Evolutionary conservation across 1,284 basidiomycete species (phyloP), one percentile per base, ranked within the genome.

Genomic region (Ganoderma sinense): DNA sequence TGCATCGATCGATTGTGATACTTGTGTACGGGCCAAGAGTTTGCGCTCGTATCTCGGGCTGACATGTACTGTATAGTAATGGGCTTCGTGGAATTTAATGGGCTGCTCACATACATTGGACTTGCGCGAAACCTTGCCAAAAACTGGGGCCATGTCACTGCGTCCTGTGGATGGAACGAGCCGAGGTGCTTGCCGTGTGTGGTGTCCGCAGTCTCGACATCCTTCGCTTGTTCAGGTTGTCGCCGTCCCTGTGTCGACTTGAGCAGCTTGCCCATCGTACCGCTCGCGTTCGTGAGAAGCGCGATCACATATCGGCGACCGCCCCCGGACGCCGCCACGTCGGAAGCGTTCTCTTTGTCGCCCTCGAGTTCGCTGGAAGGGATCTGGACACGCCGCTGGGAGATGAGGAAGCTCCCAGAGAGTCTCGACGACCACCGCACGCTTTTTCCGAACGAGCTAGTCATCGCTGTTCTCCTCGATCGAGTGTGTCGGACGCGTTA

Each of bases 361-460:
- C 64, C 66, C 59, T 71, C 73, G 29, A 58, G 68, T 23, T 70
- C 73, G 23, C 53, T 61, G 3, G 65, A 13, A 2, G 69, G 62
- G 23, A 69, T 69, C 69, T 74, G 71, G 1, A 70, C 73, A 56
- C 77, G n/a, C n/a, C n/a, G 78, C 68, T 76, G 75, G 5, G 73
- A 70, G 45, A 81, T 71, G 29, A 80, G 69, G 77, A 81, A 82
- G 66, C 74, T 74, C 80, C 36, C 72, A 75, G 14, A 72, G 64
- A 4, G 80, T 82, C 67, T 82, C 79, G 59, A 81, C 74, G 56
- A 80, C 73, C 45, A 82, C 73, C 2, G 75, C 75, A n/a, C 76
- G 75, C 53, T 72, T 73, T 62, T 58, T 26, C 59, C 39, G 59
- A 4, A 53, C 55, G 16, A 67, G 60, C 5, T 45, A 65, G 64